Evolutionary conservation across 2,329 filamentous ascomycete species (phyloP).

Genomic region (Cytospora mali): DNA sequence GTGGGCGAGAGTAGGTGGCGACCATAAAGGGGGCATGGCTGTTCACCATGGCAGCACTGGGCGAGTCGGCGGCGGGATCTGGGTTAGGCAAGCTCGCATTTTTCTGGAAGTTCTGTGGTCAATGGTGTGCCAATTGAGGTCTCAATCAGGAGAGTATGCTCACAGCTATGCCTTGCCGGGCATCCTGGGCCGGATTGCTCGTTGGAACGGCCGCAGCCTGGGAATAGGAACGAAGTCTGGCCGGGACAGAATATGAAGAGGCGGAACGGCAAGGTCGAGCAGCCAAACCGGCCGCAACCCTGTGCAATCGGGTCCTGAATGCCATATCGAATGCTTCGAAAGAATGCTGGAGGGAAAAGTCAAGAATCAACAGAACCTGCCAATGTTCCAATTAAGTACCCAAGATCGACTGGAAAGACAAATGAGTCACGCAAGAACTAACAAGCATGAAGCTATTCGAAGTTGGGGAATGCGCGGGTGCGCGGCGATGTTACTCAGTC

Average conservation of each 20-base stretch:
- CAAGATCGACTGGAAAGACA: background rate
- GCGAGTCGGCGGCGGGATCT: constrained; percentile 73
- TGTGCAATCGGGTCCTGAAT: constrained; percentile 24
- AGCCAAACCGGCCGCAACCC: constrained; percentile 24
- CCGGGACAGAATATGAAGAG: constrained; percentile 4
- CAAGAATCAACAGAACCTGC: background rate
- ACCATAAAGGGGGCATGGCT: constrained; percentile 89
- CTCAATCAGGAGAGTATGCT: constrained; percentile 23
- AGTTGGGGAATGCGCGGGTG: background rate
- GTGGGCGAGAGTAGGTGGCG: constrained; percentile 87
- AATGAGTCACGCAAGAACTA: background rate
- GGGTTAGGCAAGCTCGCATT: constrained; percentile 59
- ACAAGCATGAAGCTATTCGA: background rate
- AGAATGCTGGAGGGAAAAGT: background rate
- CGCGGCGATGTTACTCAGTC: background rate
- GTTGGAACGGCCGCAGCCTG: constrained; percentile 40
- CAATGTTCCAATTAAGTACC: background rate
- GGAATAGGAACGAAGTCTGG: constrained; percentile 35
- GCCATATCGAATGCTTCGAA: constrained; percentile 27
- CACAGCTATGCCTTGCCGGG: constrained; percentile 42
- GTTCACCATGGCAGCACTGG: constrained; percentile 73
- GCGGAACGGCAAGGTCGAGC: constrained; percentile 17
- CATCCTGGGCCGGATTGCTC: constrained; percentile 40
- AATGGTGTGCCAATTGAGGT: background rate
- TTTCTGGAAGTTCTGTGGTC: constrained; percentile 30